Conservation (phyloP, 106 monocot genomes). For the Dioscorea zingiberensis region DNA sequence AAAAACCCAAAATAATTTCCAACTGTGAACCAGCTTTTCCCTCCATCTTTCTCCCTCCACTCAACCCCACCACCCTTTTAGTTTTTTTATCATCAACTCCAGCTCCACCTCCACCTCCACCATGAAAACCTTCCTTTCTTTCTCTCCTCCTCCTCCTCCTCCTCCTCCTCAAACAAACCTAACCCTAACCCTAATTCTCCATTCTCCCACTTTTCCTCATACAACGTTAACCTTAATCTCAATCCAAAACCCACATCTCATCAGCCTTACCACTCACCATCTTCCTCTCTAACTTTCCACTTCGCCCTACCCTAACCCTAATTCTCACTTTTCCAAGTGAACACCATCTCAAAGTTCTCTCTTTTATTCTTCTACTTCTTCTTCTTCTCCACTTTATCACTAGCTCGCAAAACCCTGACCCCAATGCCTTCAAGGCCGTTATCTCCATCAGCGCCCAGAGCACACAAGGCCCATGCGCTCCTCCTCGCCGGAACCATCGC, state of each 20-base stretch:
- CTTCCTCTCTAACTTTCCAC: background rate
- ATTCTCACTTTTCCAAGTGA: background rate
- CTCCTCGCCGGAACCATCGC: background rate
- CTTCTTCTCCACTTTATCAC: background rate
- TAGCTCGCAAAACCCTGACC: background rate
- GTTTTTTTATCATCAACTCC: slow-evolving; percentile 1
- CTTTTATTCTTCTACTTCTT: background rate
- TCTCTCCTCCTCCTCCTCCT: background rate
- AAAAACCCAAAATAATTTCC: background rate
- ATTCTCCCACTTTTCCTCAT: no score
- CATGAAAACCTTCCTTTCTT: no score
- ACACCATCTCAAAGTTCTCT: background rate
- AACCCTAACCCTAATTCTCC: no score
- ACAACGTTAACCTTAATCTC: no score
- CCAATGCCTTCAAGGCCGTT: slow-evolving; percentile 21
- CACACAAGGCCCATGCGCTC: slow-evolving; percentile 1
- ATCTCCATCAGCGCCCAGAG: slow-evolving; percentile 3
- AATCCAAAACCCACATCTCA: no score
- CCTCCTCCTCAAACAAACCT: no score
- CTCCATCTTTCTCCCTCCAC: slow-evolving; percentile 2
- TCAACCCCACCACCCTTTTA: no score
- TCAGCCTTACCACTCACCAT: background rate
- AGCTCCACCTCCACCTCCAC: background rate
- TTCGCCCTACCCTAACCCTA: background rate
- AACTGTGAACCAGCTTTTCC: slow-evolving; percentile 10